Conservation (phyloP, 768 basidiomycete genomes). For the Punctularia strigosozonata region DNA sequence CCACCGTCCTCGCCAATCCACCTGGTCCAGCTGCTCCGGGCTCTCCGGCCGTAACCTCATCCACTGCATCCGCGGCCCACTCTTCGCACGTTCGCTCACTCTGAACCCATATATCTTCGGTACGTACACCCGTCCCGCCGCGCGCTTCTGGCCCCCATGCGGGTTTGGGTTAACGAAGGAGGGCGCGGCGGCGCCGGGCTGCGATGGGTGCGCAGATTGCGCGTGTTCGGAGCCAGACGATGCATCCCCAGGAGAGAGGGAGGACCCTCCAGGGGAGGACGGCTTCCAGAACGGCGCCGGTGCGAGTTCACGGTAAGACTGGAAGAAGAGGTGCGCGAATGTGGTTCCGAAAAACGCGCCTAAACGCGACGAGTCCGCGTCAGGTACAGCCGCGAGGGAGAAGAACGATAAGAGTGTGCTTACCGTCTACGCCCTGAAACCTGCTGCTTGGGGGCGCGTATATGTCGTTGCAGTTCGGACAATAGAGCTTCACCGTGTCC, state of each 20-base stretch:
- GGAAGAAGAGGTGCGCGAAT: slow-evolving; percentile 97
- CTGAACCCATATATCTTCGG: slow-evolving; percentile 96
- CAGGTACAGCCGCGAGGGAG: not conserved
- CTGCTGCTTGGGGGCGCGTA: slow-evolving; percentile 92
- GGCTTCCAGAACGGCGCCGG: slow-evolving; percentile 88
- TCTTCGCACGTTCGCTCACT: slow-evolving; percentile 90
- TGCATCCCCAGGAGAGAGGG: slow-evolving; percentile 44
- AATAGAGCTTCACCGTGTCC: slow-evolving; percentile 96
- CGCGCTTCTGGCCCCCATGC: slow-evolving; percentile 80
- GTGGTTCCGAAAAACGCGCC: slow-evolving; percentile 99
- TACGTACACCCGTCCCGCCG: slow-evolving; percentile 77
- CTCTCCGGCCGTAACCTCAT: slow-evolving; percentile 76
- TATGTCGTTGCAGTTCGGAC: slow-evolving; percentile 96
- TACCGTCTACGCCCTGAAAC: slow-evolving; percentile 93
- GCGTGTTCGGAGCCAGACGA: slow-evolving; percentile 33
- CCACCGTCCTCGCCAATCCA: slow-evolving; percentile 90
- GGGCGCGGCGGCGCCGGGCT: no score
- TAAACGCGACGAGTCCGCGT: slow-evolving; percentile 19
- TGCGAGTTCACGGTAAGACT: slow-evolving; percentile 91
- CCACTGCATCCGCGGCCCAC: slow-evolving; percentile 97
- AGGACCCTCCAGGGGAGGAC: slow-evolving; percentile 33
- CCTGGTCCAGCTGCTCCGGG: slow-evolving; percentile 69
- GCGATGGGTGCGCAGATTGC: slow-evolving; percentile 27
- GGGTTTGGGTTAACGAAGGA: slow-evolving; percentile 83
- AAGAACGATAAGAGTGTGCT: slow-evolving; percentile 14